Conservation (phyloP, 202 grass and related monocot genomes). For the Digitaria exilis region DNA sequence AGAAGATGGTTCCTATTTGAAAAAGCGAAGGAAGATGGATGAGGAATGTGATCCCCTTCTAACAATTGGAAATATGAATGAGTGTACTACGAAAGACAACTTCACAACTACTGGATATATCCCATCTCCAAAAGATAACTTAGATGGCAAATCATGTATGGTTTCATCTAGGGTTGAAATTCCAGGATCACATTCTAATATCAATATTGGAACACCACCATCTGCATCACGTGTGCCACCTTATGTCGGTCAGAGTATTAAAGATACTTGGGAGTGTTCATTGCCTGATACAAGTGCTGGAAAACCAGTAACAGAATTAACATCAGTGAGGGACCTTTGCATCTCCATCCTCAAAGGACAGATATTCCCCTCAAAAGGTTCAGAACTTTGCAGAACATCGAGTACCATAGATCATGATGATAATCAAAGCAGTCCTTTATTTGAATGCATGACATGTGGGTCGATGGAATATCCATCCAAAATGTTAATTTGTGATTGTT, state of each 20-base stretch:
- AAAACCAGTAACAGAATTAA: constrained; percentile 40
- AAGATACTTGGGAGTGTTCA: constrained; percentile 46
- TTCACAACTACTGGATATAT: constrained; percentile 33
- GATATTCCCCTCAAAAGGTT: constrained; percentile 35
- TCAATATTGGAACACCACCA: constrained; percentile 31
- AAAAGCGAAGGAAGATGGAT: constrained; percentile 52
- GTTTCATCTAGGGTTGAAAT: constrained; percentile 27
- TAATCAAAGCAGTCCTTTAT: constrained; percentile 47
- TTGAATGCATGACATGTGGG: constrained; percentile 57
- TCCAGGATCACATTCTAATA: constrained; percentile 20
- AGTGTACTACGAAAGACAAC: not conserved
- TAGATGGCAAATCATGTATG: not conserved
- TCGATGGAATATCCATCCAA: constrained; percentile 62
- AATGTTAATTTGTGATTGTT: constrained; percentile 89
- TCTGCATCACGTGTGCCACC: constrained; percentile 37
- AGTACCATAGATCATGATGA: constrained; percentile 31
- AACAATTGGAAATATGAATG: constrained; percentile 33
- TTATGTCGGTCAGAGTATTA: constrained; percentile 27
- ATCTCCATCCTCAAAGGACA: constrained; percentile 59
- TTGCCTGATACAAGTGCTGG: constrained; percentile 26
- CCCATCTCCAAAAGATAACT: constrained; percentile 10
- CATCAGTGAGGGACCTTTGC: constrained; percentile 58
- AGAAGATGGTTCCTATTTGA: constrained; percentile 34
- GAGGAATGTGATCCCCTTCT: constrained; percentile 30
- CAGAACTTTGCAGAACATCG: constrained; percentile 21